A percentile compares a stretch with the other conserved stretches of the same genome.
phyloP scores from a whole-genome alignment of 2,329 filamentous ascomycete genomes.

The Neofusicoccum laricinum region DNA sequence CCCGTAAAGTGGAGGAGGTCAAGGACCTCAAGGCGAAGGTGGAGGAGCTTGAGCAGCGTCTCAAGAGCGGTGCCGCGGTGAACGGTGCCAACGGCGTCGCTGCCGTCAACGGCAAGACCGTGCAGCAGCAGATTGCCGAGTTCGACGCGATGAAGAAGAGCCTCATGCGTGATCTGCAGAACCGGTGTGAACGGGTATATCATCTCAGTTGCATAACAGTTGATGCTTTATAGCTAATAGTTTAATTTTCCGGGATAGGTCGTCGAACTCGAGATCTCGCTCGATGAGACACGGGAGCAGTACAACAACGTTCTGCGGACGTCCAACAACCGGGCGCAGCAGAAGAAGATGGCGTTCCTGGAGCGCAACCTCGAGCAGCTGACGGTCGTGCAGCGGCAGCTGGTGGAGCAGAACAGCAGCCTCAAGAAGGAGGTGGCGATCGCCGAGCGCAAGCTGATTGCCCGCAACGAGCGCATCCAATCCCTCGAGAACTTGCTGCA shows the following conservation, averaged over 20 bases:
- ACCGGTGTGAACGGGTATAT: conserved; percentile 83
- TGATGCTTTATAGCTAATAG: conserved; percentile 12
- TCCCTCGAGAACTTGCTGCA: conserved; percentile 88
- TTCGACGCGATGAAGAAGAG: conserved; percentile 99
- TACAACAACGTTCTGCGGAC: conserved; percentile 98
- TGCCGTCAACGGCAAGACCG: conserved; percentile 72
- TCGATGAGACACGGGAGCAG: conserved; percentile 96
- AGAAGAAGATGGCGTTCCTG: conserved; percentile 99
- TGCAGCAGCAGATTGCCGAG: conserved; percentile 96
- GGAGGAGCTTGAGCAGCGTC: conserved; percentile 72
- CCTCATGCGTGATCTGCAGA: conserved; percentile 96
- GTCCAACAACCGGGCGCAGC: conserved; percentile 96
- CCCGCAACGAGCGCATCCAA: conserved; percentile 93
- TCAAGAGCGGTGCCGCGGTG: conserved; percentile 59
- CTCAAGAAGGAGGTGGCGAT: conserved; percentile 99
- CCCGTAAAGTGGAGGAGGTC: conserved; percentile 77
- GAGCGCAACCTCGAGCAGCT: conserved; percentile 97
- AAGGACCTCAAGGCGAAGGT: conserved; percentile 75
- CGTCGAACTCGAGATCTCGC: conserved; percentile 94
- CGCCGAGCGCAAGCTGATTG: conserved; percentile 93
- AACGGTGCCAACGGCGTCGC: conserved; percentile 58
- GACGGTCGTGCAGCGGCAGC: conserved; percentile 93
- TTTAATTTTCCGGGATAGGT: conserved; percentile 42
- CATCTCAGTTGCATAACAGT: conserved; percentile 22
- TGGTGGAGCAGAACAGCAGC: conserved; percentile 95